phyloP scores from a whole-genome alignment of 371 early-diverging fungal species.

The Mortierella sp. region DNA sequence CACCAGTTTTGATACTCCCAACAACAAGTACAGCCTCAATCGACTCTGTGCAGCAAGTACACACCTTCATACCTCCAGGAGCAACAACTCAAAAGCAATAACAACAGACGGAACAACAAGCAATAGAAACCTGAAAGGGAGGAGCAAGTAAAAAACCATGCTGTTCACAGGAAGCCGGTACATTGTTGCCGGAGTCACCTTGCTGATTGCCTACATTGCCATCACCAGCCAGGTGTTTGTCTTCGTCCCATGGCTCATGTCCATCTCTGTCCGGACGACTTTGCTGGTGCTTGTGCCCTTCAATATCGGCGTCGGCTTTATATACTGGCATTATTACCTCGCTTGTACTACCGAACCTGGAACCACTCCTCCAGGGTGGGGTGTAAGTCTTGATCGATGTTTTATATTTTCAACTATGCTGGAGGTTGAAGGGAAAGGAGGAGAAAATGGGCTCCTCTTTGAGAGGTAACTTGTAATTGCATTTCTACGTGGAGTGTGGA shows the following conservation, averaged over 20 bases:
- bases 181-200: constrained; percentile 63
- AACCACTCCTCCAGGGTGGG: constrained; percentile 79
- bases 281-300: constrained; percentile 43
- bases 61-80: too few species aligned
- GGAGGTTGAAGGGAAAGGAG: too few species aligned
- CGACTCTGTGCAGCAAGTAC: too few species aligned
- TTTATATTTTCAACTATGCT: not conserved
- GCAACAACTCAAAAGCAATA: not conserved
- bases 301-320: constrained; percentile 48
- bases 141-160: constrained; percentile 18
- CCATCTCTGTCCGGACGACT: constrained; percentile 38
- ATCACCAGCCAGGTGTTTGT: constrained; percentile 69
- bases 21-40: too few species aligned
- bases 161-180: constrained; percentile 56
- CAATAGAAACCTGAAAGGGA: not conserved
- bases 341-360: constrained; percentile 88
- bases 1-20: not conserved
- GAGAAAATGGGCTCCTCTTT: not conserved
- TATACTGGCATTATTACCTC: constrained; percentile 81
- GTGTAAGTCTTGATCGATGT: constrained; percentile 34
- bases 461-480: not conserved
- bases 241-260: constrained; percentile 68
- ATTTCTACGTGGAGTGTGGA: not conserved
- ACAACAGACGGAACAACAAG: not conserved
- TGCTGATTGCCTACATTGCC: constrained; percentile 69